Percentiles rank a stretch among this genome's conserved stretches.
Evolutionary conservation across 148 eudicot species (phyloP).

Genomic region (Cornus florida): DNA sequence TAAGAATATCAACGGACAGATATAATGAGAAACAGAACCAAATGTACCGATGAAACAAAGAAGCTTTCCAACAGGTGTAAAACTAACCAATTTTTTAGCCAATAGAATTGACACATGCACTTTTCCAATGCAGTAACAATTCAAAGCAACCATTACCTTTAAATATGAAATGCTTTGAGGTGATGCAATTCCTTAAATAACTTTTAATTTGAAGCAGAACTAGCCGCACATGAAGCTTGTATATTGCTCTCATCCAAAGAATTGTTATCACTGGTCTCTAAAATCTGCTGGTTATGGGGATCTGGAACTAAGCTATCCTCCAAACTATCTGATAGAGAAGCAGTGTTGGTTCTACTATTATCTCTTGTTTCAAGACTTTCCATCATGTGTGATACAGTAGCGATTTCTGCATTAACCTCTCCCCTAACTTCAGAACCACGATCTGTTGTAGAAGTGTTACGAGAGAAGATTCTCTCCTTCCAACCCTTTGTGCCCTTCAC

Average conservation of each 20-base stretch:
- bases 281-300: slow-evolving; percentile 25
- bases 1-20: no score
- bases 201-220: slow-evolving; percentile 48
- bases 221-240: slow-evolving; percentile 45
- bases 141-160: slow-evolving; percentile 34
- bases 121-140: not conserved
- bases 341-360: slow-evolving; percentile 29
- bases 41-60: no score
- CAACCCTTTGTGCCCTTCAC: slow-evolving; percentile 82
- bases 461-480: slow-evolving; percentile 93
- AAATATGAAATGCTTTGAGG: slow-evolving; percentile 29
- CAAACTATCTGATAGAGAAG: slow-evolving; percentile 39
- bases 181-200: slow-evolving; percentile 15
- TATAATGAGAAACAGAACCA: no score
- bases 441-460: slow-evolving; percentile 57
- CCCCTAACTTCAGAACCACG: slow-evolving; percentile 60
- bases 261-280: slow-evolving; percentile 21
- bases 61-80: no score
- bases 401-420: slow-evolving; percentile 58
- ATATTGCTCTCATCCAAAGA: slow-evolving; percentile 33
- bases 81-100: not conserved
- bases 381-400: slow-evolving; percentile 74
- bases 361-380: slow-evolving; percentile 62
- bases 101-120: not conserved
- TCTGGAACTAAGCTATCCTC: slow-evolving; percentile 40